phyloP scores from a whole-genome alignment of 352 stramenopile genomes.

The Globisporangium nodosum region DNA sequence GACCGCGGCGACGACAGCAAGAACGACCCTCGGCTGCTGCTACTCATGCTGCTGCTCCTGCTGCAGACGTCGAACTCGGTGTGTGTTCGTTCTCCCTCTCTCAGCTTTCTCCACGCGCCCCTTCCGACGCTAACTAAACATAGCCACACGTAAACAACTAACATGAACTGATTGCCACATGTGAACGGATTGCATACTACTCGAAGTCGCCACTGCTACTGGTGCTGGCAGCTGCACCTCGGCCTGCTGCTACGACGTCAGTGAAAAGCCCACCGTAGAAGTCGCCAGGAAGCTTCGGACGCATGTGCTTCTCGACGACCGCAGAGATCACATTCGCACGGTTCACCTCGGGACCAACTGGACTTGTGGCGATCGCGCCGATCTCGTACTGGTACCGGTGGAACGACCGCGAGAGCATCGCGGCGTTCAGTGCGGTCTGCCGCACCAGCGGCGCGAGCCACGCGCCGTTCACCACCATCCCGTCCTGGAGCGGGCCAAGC shows the following conservation, averaged over 20 bases:
- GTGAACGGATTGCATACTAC: too few species aligned
- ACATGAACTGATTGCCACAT: too few species aligned
- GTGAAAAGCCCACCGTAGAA: slow-evolving; percentile 83
- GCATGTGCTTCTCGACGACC: slow-evolving; percentile 78
- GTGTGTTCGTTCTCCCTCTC: not conserved
- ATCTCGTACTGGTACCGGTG: slow-evolving; percentile 75
- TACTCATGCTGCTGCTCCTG: not conserved
- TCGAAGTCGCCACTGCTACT: too few species aligned
- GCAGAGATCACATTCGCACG: slow-evolving; percentile 64
- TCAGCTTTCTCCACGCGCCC: not conserved
- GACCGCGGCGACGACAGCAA: slow-evolving; percentile 14
- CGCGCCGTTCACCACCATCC: slow-evolving; percentile 77
- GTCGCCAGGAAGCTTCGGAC: slow-evolving; percentile 73
- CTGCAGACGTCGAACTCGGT: not conserved
- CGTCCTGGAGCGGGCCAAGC: slow-evolving; percentile 74
- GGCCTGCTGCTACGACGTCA: slow-evolving; percentile 23
- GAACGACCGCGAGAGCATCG: slow-evolving; percentile 60
- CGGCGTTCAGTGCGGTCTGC: slow-evolving; percentile 79
- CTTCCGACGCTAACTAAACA: too few species aligned
- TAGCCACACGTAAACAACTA: too few species aligned
- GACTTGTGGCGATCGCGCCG: slow-evolving; percentile 53
- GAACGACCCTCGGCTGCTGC: slow-evolving; percentile 10
- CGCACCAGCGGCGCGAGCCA: slow-evolving; percentile 80
- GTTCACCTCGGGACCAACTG: slow-evolving; percentile 62
- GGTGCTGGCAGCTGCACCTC: too few species aligned